Evolutionary conservation across 2,329 filamentous ascomycete species (phyloP).

Genomic region (Fusarium foetens): DNA sequence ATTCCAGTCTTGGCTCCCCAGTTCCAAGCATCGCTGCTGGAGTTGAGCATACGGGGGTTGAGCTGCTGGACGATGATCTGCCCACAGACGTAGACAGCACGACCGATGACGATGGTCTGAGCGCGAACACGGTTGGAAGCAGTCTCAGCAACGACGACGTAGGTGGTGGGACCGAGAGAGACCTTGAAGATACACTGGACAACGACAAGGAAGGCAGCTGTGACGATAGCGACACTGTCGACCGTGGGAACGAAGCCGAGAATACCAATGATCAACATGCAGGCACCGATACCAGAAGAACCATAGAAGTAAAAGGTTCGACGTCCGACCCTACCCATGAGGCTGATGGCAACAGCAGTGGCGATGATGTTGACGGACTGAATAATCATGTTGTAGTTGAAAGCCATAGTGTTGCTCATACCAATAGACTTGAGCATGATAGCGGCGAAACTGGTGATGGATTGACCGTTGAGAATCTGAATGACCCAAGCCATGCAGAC

Average conservation of each 20-base stretch:
- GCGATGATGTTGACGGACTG: slow-evolving; percentile 57
- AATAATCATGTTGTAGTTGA: slow-evolving; percentile 60
- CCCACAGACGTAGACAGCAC: slow-evolving; percentile 55
- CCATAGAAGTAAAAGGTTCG: slow-evolving; percentile 55
- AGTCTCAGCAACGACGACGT: slow-evolving; percentile 76
- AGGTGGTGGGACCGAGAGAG: slow-evolving; percentile 70
- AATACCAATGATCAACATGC: slow-evolving; percentile 56
- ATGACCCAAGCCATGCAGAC: slow-evolving; percentile 52
- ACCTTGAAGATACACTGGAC: slow-evolving; percentile 64
- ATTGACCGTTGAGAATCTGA: slow-evolving; percentile 52
- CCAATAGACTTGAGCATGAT: slow-evolving; percentile 64
- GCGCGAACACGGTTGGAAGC: slow-evolving; percentile 58
- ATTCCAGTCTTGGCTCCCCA: slow-evolving; percentile 60
- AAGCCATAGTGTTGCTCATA: slow-evolving; percentile 54
- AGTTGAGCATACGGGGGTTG: slow-evolving; percentile 59
- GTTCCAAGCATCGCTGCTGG: slow-evolving; percentile 54
- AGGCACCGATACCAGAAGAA: slow-evolving; percentile 51
- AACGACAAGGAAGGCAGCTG: slow-evolving; percentile 49
- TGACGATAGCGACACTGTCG: slow-evolving; percentile 43
- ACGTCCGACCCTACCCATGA: slow-evolving; percentile 53
- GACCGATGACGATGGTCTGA: slow-evolving; percentile 57
- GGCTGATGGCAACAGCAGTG: slow-evolving; percentile 53
- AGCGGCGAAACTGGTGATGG: slow-evolving; percentile 64
- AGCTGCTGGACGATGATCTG: slow-evolving; percentile 53
- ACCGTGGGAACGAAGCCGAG: slow-evolving; percentile 47